Percentiles rank a stretch among this genome's conserved stretches.
These are phyloP conservation scores for Ophiostoma himal-ulmi DNA, from an alignment of 2,329 filamentous ascomycete species.

Conservation along the genomic window DNA sequence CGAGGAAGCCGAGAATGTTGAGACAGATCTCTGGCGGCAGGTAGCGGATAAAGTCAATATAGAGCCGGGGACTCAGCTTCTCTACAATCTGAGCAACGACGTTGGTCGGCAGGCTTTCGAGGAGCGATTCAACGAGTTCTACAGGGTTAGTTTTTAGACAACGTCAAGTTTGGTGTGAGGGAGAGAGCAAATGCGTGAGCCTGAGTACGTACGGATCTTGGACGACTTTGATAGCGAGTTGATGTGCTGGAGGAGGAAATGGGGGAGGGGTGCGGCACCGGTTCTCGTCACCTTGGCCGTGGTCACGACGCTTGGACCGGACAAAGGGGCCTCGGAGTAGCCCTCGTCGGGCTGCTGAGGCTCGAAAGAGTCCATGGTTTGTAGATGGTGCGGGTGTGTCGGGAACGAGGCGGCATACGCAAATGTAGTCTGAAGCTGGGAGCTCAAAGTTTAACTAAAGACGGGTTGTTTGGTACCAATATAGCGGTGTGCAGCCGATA, in stretches of 20 bases:
- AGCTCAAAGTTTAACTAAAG: neutral
- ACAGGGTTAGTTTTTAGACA: conserved; percentile 13
- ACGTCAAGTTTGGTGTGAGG: neutral
- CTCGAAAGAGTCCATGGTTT: conserved; percentile 24
- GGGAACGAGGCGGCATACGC: neutral
- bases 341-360: conserved; percentile 68
- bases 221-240: conserved; percentile 39
- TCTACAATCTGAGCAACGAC: conserved; percentile 75
- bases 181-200: neutral
- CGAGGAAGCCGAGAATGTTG: conserved; percentile 80
- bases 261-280: neutral
- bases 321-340: conserved; percentile 70
- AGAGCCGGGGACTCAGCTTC: conserved; percentile 72
- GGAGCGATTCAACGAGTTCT: conserved; percentile 76
- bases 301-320: conserved; percentile 33
- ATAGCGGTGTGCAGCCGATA: neutral
- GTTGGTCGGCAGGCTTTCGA: conserved; percentile 73
- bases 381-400: neutral
- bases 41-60: conserved; percentile 84
- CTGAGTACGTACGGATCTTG: conserved; percentile 22
- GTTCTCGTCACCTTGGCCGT: neutral
- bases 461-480: neutral
- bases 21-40: conserved; percentile 88
- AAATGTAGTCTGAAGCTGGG: neutral
- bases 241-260: conserved; percentile 36